Evolutionary conservation across 2,329 filamentous ascomycete genomes (phyloP), one percentile per base, ranked within the genome.

Genomic region (Fusarium sp.): DNA sequence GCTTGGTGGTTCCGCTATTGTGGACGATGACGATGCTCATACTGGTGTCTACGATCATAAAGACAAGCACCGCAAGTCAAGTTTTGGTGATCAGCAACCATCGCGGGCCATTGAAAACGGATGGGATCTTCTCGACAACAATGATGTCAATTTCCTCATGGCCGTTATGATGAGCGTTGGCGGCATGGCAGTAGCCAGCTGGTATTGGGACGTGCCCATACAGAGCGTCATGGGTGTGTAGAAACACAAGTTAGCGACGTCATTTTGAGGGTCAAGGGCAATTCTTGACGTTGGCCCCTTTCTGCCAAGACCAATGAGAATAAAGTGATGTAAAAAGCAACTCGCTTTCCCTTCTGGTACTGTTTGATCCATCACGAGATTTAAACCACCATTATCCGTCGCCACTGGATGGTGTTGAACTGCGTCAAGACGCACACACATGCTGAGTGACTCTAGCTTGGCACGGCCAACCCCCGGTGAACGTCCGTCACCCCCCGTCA

Each of bases 71-170:
- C 84, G 87, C 46, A 83, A 81, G 76, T 75, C 86, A 11, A 89
- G 85, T 77, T 87, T 88, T 83, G 82, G 88, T 5, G 83, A 86
- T 63, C 83, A 86, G 62, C 86, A 85, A 75, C 88, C 91, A 67
- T 91, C 90, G 56, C 85, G 92, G 22, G 83, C 90, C 9, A 82
- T 91, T 11, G 90, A 93, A 81, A 92, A 85, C 74, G 94, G 79
- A 55, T 86, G 83, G 88, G 88, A 97, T 79, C 80, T 97, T 68
- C 84, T 99, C 63, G 94, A 97, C 81, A 99, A 99, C 81, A 99
- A 99, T 81, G 93, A 93, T 60, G 94, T 99, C 76, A 99, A 99
- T 81, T 89, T 98, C 64, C 81, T 95, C 62, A 98, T 98, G 95
- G 95, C 95, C 0, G 86, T 89, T 18, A 86, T 86, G 8, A 95